phyloP scores from a whole-genome alignment of 2,329 filamentous ascomycete genomes.

The Paracamarosporium sp. region DNA sequence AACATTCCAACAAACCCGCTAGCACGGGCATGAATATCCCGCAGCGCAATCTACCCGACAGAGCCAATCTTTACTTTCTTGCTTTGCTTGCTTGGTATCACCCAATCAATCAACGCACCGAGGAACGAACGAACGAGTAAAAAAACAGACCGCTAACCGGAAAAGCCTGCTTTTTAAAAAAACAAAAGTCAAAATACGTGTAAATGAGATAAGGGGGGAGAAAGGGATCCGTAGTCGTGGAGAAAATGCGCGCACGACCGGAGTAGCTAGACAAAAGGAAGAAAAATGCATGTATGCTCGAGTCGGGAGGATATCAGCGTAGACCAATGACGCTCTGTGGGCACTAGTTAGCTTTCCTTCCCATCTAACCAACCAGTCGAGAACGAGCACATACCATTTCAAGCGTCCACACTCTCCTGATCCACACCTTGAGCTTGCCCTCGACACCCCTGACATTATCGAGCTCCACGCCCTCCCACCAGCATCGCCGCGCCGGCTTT shows the following conservation, averaged over 20 bases:
- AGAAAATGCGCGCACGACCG: no score
- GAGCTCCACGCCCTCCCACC: slow-evolving; percentile 98
- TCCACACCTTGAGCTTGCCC: slow-evolving; percentile 96
- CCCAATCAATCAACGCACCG: no score
- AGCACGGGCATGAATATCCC: no score
- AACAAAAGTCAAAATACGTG: not conserved
- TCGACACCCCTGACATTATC: slow-evolving; percentile 88
- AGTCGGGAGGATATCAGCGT: slow-evolving; percentile 57
- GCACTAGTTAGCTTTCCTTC: slow-evolving; percentile 18
- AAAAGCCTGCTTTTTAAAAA: slow-evolving; percentile 18
- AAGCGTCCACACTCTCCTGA: slow-evolving; percentile 95
- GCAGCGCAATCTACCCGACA: no score
- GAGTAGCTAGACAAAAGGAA: not conserved
- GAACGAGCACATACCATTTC: slow-evolving; percentile 73
- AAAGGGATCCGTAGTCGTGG: not conserved
- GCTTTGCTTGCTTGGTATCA: no score
- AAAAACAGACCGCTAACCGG: slow-evolving; percentile 14
- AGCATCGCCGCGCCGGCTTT: slow-evolving; percentile 93
- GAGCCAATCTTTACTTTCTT: no score
- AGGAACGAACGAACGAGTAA: no score
- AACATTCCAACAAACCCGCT: no score
- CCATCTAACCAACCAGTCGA: no score
- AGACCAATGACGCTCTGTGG: slow-evolving; percentile 81
- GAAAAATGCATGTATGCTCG: not conserved
- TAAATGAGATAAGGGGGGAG: not conserved